Evolutionary conservation across 768 basidiomycete genomes (phyloP).

Genomic region (Exidia glandulosa): DNA sequence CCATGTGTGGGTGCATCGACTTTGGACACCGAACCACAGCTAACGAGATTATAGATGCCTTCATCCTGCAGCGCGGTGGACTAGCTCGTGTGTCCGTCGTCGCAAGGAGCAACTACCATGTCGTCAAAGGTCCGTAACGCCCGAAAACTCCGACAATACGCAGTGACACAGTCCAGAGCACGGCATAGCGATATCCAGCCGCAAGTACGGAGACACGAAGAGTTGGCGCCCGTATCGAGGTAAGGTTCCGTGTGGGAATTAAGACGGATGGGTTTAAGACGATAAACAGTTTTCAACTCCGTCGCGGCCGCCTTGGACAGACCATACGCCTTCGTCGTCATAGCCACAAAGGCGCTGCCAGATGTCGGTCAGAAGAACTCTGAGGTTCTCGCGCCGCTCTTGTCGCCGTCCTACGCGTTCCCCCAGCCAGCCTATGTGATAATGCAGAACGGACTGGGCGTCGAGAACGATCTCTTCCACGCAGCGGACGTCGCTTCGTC

Average conservation of each 20-base stretch:
- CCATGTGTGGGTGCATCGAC: slow-evolving; percentile 40
- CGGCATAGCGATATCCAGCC: slow-evolving; percentile 46
- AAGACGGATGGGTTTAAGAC: neutral
- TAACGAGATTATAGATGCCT: slow-evolving; percentile 30
- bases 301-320: slow-evolving; percentile 46
- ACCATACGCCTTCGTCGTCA: slow-evolving; percentile 51
- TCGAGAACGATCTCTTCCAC: slow-evolving; percentile 55
- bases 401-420: slow-evolving; percentile 32
- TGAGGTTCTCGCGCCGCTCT: slow-evolving; percentile 41
- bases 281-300: slow-evolving; percentile 39
- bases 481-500: slow-evolving; percentile 31
- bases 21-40: neutral
- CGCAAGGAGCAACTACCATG: slow-evolving; percentile 57
- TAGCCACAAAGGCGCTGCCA: slow-evolving; percentile 63
- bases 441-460: slow-evolving; percentile 62
- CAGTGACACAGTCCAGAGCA: slow-evolving; percentile 23
- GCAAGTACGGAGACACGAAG: slow-evolving; percentile 44
- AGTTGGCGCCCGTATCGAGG: slow-evolving; percentile 57
- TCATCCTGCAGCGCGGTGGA: slow-evolving; percentile 45
- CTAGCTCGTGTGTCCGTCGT: slow-evolving; percentile 58
- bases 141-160: neutral
- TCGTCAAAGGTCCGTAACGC: slow-evolving; percentile 31
- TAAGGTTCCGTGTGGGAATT: slow-evolving; percentile 20
- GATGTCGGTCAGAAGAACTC: slow-evolving; percentile 46
- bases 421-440: slow-evolving; percentile 50